Conservation (phyloP, 73 alveolate genomes). For the Paramecium sonneborni region DNA sequence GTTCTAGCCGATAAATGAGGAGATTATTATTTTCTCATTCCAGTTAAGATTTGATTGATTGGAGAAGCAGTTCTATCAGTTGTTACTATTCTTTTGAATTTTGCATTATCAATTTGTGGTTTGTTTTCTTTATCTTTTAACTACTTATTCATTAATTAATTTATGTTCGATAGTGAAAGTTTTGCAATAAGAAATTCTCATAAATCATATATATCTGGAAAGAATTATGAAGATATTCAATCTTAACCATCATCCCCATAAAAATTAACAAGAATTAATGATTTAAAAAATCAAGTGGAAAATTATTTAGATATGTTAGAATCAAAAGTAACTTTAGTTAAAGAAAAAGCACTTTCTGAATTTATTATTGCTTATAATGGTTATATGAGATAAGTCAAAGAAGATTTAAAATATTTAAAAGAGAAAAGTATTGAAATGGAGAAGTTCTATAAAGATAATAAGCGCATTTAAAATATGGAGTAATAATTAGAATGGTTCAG, state of each 20-base stretch:
- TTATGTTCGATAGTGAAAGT: constrained; percentile 24
- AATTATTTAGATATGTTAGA: neutral
- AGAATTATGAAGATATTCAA: neutral
- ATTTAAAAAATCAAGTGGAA: neutral
- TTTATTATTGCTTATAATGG: constrained; percentile 1
- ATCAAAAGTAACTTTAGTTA: constrained; percentile 5
- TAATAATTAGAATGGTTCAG: constrained; percentile 8
- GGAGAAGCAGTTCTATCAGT: constrained; percentile 2
- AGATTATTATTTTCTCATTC: neutral
- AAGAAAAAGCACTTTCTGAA: neutral
- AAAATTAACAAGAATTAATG: neutral
- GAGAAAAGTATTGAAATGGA: constrained; percentile 29
- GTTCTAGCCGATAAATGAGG: neutral
- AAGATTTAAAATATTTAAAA: neutral
- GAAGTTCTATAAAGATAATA: constrained; percentile 27
- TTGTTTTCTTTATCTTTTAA: neutral
- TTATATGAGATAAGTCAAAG: constrained; percentile 9
- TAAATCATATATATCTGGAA: neutral
- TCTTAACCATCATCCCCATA: constrained; percentile 24
- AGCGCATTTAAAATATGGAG: neutral
- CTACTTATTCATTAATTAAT: neutral
- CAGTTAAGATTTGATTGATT: neutral
- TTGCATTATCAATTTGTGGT: neutral
- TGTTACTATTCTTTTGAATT: neutral
- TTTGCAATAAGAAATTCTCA: constrained; percentile 1